phyloP scores from a whole-genome alignment of 176 grass and related monocot species.

The Paspalum notatum region DNA sequence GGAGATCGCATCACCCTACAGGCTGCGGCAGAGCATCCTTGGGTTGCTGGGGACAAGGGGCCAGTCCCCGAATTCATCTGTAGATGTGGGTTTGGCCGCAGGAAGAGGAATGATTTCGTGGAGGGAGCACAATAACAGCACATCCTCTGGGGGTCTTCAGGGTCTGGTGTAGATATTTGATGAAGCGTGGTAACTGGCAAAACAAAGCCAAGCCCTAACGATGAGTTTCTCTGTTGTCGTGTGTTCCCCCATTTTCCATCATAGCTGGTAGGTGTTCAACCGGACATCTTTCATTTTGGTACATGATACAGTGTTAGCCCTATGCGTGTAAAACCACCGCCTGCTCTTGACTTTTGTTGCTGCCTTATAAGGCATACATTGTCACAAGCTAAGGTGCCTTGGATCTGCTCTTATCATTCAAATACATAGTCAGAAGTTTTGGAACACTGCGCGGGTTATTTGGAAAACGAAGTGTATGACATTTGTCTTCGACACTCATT shows the following conservation, averaged over 20 bases:
- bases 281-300: constrained; percentile 23
- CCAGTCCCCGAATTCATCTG: constrained; percentile 62
- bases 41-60: constrained; percentile 64
- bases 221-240: constrained; percentile 9
- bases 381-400: background rate
- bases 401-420: background rate
- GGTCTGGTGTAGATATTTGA: constrained; percentile 42
- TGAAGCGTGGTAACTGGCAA: background rate
- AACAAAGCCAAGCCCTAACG: constrained; percentile 31
- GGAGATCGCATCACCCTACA: constrained; percentile 66
- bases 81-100: constrained; percentile 11
- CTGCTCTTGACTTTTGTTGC: background rate
- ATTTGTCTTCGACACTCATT: background rate
- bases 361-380: background rate
- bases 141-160: background rate
- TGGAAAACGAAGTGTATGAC: background rate
- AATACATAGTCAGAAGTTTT: background rate
- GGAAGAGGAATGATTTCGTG: background rate
- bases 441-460: background rate
- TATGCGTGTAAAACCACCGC: background rate
- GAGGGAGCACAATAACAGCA: constrained; percentile 12
- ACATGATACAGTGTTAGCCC: constrained; percentile 3
- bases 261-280: constrained; percentile 1
- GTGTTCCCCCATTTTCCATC: background rate
- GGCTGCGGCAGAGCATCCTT: constrained; percentile 74